These are phyloP conservation scores for Tuber aestivum DNA, from an alignment of 495 filamentous ascomycete species.

Conservation along the genomic window DNA sequence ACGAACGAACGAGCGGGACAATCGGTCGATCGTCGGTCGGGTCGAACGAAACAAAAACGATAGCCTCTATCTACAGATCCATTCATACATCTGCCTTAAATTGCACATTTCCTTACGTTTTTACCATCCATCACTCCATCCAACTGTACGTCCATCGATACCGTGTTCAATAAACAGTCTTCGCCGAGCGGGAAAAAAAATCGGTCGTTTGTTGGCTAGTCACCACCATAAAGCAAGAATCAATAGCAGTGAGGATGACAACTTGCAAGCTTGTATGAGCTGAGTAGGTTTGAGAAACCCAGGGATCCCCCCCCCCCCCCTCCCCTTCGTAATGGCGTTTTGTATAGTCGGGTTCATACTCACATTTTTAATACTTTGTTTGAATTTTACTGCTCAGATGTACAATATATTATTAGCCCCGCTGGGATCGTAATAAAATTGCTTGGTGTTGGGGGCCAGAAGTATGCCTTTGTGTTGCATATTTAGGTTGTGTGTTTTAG, in stretches of 20 bases:
- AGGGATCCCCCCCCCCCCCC: not conserved
- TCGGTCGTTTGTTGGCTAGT: not conserved
- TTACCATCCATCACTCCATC: constrained; percentile 4
- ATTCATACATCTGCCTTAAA: constrained; percentile 3
- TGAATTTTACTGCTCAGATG: not conserved
- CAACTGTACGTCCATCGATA: not conserved
- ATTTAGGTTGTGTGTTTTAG: not conserved
- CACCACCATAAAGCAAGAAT: not conserved
- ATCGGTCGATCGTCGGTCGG: constrained; percentile 37
- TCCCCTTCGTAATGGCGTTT: not conserved
- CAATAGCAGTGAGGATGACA: not conserved
- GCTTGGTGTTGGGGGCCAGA: not conserved
- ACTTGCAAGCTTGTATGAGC: not conserved
- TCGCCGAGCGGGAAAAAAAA: not conserved
- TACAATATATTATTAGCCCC: not conserved
- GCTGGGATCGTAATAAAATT: not conserved
- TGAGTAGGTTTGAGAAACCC: constrained; percentile 4
- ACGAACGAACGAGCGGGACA: constrained; percentile 32
- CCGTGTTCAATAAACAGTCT: constrained; percentile 1
- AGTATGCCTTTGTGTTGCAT: not conserved
- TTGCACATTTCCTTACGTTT: constrained; percentile 7
- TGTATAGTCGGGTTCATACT: not conserved
- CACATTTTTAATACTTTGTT: constrained; percentile 1
- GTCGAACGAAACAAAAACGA: constrained; percentile 25
- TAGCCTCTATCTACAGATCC: constrained; percentile 2